phyloP scores from a whole-genome alignment of 2,329 filamentous ascomycete genomes.

The Penicillium sp. region DNA sequence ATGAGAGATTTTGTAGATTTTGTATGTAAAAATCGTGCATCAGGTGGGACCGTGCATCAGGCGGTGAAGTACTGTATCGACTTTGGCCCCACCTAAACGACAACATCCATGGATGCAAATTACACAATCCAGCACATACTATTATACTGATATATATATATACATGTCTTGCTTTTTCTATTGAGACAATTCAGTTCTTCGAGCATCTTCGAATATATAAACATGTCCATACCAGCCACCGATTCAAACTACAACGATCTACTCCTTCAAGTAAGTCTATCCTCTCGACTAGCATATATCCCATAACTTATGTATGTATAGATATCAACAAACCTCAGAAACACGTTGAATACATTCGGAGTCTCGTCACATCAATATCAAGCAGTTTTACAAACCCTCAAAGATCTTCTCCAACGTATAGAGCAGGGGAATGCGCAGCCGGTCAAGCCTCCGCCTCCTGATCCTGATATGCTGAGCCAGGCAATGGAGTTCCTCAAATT shows the following conservation, averaged over 20 bases:
- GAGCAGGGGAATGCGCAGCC: slow-evolving; percentile 12
- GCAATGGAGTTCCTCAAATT: slow-evolving; percentile 34
- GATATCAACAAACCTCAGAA: slow-evolving; percentile 42
- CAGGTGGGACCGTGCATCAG: too few relatives aligned
- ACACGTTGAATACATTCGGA: slow-evolving; percentile 38
- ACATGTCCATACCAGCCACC: neutral
- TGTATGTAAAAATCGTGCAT: too few relatives aligned
- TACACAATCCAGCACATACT: too few relatives aligned
- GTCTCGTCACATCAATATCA: slow-evolving; percentile 35
- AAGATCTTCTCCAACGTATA: slow-evolving; percentile 28
- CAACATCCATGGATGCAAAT: too few relatives aligned
- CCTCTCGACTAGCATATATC: neutral
- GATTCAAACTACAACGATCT: neutral
- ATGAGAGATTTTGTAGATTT: too few relatives aligned
- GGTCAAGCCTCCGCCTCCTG: slow-evolving; percentile 10
- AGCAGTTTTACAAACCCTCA: slow-evolving; percentile 33
- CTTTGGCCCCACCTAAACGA: too few relatives aligned
- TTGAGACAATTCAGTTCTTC: too few relatives aligned
- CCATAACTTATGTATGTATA: slow-evolving; percentile 14
- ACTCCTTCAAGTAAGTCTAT: slow-evolving; percentile 2
- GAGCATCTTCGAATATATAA: too few relatives aligned
- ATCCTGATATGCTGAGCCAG: slow-evolving; percentile 28
- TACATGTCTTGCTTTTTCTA: too few relatives aligned
- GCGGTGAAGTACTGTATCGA: too few relatives aligned
- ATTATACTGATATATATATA: too few relatives aligned